Percentiles rank a stretch among this genome's conserved stretches.
Evolutionary conservation across 108 stramenopile species (phyloP).

Genomic region (Aurantiochytrium sp.): DNA sequence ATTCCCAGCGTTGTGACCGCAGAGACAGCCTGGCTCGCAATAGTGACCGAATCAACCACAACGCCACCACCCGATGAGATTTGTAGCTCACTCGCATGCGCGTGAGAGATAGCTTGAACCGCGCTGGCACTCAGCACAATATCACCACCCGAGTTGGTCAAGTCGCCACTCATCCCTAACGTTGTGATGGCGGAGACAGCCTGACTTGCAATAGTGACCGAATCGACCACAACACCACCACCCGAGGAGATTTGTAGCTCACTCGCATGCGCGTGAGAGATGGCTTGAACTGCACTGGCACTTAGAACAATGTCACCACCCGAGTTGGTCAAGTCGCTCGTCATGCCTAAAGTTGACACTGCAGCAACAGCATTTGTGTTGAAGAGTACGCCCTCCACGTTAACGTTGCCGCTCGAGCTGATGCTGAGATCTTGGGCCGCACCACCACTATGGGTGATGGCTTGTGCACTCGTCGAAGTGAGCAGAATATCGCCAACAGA

Average conservation of each 20-base stretch:
- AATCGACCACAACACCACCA: not conserved
- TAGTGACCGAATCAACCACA: not conserved
- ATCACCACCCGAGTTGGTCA: not conserved
- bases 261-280: not conserved
- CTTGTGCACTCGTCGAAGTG: too few relatives aligned
- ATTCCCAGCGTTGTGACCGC: not conserved
- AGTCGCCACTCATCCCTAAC: not conserved
- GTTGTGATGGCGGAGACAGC: not conserved
- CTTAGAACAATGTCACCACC: not conserved
- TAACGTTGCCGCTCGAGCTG: not conserved
- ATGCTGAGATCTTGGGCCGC: not conserved
- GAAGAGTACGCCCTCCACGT: not conserved
- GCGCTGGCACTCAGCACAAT: not conserved
- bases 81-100: not conserved
- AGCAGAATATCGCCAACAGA: not conserved
- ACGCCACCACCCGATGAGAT: not conserved
- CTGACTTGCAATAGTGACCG: not conserved
- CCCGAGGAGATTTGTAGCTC: not conserved
- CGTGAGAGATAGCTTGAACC: not conserved
- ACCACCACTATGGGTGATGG: too few relatives aligned
- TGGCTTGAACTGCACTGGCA: not conserved
- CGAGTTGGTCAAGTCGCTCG: not conserved
- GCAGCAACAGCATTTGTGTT: not conserved
- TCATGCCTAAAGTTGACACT: not conserved
- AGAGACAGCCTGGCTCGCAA: not conserved